Base-by-base conservation (phyloP, 108 stramenopile genomes). In the Cylindrotheca fusiformis region DNA sequence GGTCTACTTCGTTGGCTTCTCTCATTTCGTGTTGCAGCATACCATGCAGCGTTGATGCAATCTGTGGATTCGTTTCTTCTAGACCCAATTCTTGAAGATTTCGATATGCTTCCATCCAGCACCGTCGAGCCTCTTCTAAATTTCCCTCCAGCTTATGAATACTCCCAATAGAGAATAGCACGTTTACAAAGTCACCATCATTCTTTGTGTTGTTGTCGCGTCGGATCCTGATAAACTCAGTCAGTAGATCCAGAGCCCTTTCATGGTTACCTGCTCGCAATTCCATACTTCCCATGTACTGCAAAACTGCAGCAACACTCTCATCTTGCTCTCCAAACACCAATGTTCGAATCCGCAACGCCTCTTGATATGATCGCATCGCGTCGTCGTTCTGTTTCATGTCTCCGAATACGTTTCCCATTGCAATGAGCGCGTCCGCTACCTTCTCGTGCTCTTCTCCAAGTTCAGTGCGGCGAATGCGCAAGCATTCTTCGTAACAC, bases 401-500 rank as follows among this genome's bases (percentile, higher is more conserved):
- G 51, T 82, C 88, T 63, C 82, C 83, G 22, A 72, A 55, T 5
- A 90, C 74, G 58, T 83, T 84, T 12, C 85, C 88, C 21, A 84
- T 80, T 20, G 79, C 79, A 68, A 86, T 78, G 44, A 84, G 57
- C 20, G 71, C 77, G 28, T 90, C 89, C 8, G 83, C 79, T 18
- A 90, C 82, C 52, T 82, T 72, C 27, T 77, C 82, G 59, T 86
- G 71, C 22, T 83, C 77, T 12, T 41, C 56, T 31, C 88, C 88
- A 14, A 86, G 68, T 58, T 80, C 84, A 4, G 76, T 46, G 52
- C 76, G 76, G 10, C 85, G 73, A 31, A 90, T 82, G 19, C 73
- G 65, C 50, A 90, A 48, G 52, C 79, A 85, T 60, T 85, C 77
- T 56, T 90, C 83, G 69, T 90, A 90, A 32, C 75, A 77, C 56